These are phyloP conservation scores for Amoebophrya sp. DNA, from an alignment of 169 alveolate genomes.

Conservation along the genomic window DNA sequence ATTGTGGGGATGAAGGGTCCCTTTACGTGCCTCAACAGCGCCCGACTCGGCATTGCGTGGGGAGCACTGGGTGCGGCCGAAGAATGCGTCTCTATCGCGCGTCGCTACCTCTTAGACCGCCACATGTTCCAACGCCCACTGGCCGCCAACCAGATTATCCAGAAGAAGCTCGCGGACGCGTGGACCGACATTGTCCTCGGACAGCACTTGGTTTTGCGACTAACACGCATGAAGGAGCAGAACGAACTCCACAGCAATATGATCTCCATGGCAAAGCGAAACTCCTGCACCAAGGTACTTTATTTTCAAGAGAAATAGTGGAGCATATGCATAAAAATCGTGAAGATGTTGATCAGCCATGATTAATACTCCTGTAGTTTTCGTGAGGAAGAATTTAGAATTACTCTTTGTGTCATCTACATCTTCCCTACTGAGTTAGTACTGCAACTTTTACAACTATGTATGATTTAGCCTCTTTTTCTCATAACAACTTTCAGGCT, in stretches of 20 bases:
- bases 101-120: constrained; percentile 60
- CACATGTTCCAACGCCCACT: constrained; percentile 60
- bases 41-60: constrained; percentile 73
- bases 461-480: too few relatives aligned
- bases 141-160: constrained; percentile 59
- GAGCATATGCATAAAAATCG: too few relatives aligned
- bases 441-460: too few relatives aligned
- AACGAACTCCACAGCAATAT: constrained; percentile 22
- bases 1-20: constrained; percentile 68
- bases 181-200: constrained; percentile 61
- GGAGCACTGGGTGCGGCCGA: constrained; percentile 75
- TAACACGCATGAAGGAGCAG: constrained; percentile 60
- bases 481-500: constrained; percentile 52
- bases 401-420: too few relatives aligned
- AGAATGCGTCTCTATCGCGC: constrained; percentile 58
- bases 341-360: too few relatives aligned
- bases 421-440: too few relatives aligned
- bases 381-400: too few relatives aligned
- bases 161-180: constrained; percentile 67
- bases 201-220: constrained; percentile 52
- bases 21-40: constrained; percentile 65
- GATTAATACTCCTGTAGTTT: too few relatives aligned
- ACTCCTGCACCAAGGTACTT: constrained; percentile 2
- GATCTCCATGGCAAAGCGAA: constrained; percentile 29
- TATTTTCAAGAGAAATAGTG: too few relatives aligned